Evolutionary conservation across 73 alveolate species (phyloP), one percentile per base, ranked within the genome.

Genomic region (Paramecium pentaurelia): DNA sequence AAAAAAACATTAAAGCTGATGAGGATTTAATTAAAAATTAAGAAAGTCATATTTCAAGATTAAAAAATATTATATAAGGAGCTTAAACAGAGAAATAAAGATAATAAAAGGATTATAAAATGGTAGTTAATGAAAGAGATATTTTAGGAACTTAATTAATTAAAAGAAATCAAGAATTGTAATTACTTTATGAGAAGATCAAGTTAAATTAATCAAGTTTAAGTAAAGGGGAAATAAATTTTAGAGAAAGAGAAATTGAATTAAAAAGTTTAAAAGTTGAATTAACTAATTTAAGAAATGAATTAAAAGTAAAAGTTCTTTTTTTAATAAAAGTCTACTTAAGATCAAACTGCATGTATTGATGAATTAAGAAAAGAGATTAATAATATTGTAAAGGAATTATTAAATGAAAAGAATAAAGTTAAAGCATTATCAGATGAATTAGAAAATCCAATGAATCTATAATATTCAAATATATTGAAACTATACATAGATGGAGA

Each of bases 91-190:
- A 98, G 94, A 97, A 96, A 77, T 96, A 97, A 92, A 97, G 98
- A 84, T 98, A 98, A 93, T 92, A 98, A 77, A 98, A 98, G 92
- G 99, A 98, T 93, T 97, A 96, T 95, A 99, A 98, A 83, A 98
- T 98, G 97, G 99, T 98, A 70, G 96, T 98, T 60, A 97, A 98
- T 92, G 99, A 98, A 92, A 97, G 99, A 95, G 99, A 98, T 88
- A 97, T 98, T 60, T 94, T 98, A 54, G 99, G 99, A 10, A 98
- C 99, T 18, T 98, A 98, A 94, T 96, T 98, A 51, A 98, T 98
- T 49, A 98, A 98, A 93, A 94, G 99, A 92, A 97, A 98, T 77
- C 98, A 98, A 93, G 99, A 98, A 89, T 88, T 97, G 16, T 95
- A 96, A 40, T 92, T 96, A 36, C 96, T 98, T 38, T 98, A 97